Evolutionary conservation across 2,329 filamentous ascomycete species (phyloP).

Genomic region (Colletotrichum theobromicola): DNA sequence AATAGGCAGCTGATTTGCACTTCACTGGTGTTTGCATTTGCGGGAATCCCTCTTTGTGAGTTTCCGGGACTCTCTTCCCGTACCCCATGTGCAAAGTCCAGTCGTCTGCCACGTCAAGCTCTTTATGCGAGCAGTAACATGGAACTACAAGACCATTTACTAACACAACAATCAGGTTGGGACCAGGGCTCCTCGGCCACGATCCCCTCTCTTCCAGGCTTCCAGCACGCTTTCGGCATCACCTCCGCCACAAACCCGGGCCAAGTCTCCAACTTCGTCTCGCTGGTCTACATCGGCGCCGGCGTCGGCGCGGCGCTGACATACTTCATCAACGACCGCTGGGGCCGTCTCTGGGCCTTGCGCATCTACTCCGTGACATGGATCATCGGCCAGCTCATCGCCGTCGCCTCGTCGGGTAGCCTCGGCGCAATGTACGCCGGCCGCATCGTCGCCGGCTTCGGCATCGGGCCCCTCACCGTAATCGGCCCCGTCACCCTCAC

Average conservation of each 20-base stretch:
- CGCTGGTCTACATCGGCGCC: slow-evolving; percentile 34
- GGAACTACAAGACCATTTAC: not conserved
- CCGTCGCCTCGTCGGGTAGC: slow-evolving; percentile 26
- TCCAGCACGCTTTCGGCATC: slow-evolving; percentile 37
- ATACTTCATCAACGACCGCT: slow-evolving; percentile 45
- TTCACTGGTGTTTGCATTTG: not conserved
- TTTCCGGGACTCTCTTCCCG: rapidly evolving
- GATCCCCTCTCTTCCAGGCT: slow-evolving; percentile 36
- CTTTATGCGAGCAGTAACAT: not conserved
- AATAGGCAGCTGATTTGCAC: not conserved
- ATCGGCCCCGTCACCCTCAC: not conserved
- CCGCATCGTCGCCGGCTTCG: slow-evolving; percentile 41
- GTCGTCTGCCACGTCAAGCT: not conserved
- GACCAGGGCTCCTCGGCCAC: slow-evolving; percentile 18
- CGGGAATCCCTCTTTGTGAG: not conserved
- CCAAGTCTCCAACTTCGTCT: slow-evolving; percentile 37
- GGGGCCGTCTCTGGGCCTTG: slow-evolving; percentile 43
- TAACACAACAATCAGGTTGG: not conserved
- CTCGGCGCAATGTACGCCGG: slow-evolving; percentile 35
- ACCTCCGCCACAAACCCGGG: slow-evolving; percentile 22
- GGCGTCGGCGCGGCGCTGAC: slow-evolving; percentile 27
- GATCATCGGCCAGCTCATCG: slow-evolving; percentile 37
- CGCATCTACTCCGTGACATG: slow-evolving; percentile 40
- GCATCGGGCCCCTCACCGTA: not conserved
- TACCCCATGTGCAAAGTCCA: not conserved